A percentile compares a stretch with the other conserved stretches of the same genome.
Evolutionary conservation across 345 rosid genomes (phyloP).

Genomic region (Reutealis trisperma): DNA sequence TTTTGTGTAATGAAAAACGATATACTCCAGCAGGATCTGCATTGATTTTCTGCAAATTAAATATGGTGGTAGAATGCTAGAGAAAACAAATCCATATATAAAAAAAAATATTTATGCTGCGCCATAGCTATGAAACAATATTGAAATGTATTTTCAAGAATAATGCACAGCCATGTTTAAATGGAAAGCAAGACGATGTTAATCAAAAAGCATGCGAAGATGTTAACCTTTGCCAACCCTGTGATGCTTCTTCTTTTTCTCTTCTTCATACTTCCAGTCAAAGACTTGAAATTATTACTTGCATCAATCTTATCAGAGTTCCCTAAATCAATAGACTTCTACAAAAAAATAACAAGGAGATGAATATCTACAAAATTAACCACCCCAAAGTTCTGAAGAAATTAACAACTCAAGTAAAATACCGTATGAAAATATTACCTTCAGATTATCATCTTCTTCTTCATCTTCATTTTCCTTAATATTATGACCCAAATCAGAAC

Average conservation of each 20-base stretch:
- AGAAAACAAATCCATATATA: not conserved
- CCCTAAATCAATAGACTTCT: slow-evolving; percentile 40
- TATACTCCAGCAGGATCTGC: not conserved
- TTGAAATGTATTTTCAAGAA: not conserved
- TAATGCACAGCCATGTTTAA: not conserved
- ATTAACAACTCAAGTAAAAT: slow-evolving; percentile 4
- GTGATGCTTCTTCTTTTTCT: slow-evolving; percentile 69
- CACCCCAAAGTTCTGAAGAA: too few species aligned
- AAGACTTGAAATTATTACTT: slow-evolving; percentile 45
- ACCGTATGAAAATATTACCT: slow-evolving; percentile 44
- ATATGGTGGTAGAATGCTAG: not conserved
- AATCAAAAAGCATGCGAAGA: not conserved
- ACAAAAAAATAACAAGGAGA: slow-evolving; percentile 3
- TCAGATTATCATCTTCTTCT: slow-evolving; percentile 48
- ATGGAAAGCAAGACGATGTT: slow-evolving; percentile 3
- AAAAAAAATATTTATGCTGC: not conserved
- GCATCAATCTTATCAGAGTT: slow-evolving; percentile 41
- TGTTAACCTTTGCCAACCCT: slow-evolving; percentile 72
- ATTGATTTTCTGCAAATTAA: not conserved
- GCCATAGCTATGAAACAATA: not conserved
- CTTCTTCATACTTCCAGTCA: slow-evolving; percentile 61
- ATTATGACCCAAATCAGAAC: slow-evolving; percentile 40
- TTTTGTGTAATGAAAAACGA: not conserved
- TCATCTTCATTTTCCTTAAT: slow-evolving; percentile 46
- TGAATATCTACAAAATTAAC: slow-evolving; percentile 10